Evolutionary conservation across 225 moss, liverwort and hornwort species (phyloP).

Genomic region (Ulota crispa): DNA sequence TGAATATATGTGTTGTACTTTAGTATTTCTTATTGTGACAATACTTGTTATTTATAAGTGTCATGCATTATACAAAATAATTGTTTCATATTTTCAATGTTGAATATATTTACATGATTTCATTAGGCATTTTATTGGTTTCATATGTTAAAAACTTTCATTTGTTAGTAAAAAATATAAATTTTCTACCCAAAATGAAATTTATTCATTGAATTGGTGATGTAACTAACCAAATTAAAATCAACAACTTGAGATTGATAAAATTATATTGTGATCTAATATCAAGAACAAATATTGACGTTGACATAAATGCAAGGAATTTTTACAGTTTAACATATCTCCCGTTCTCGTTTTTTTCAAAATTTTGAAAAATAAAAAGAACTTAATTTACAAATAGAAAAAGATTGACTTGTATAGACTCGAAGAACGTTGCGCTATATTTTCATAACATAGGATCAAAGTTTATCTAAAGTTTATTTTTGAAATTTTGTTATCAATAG

Average conservation of each 20-base stretch:
- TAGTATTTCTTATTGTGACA: too few relatives aligned
- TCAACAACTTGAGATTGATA: neutral
- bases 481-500: too few relatives aligned
- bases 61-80: too few relatives aligned
- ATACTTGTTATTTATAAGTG: too few relatives aligned
- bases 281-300: too few relatives aligned
- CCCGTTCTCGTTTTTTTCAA: neutral
- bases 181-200: neutral
- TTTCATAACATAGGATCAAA: too few relatives aligned
- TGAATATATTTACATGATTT: neutral
- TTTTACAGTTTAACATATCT: fast-evolving
- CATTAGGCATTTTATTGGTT: neutral
- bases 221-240: neutral
- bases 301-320: fast-evolving
- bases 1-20: too few relatives aligned
- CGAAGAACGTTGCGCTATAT: too few relatives aligned
- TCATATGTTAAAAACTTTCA: fast-evolving
- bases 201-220: neutral
- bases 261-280: neutral
- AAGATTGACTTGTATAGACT: neutral
- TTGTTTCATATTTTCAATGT: fast-evolving
- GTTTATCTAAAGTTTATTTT: too few relatives aligned
- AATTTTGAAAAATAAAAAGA: neutral
- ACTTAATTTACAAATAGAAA: neutral
- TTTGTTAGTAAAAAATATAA: neutral